These are phyloP conservation scores for Gnaphalium uliginosum DNA, from an alignment of 129 eudicot species.

Conservation along the genomic window DNA sequence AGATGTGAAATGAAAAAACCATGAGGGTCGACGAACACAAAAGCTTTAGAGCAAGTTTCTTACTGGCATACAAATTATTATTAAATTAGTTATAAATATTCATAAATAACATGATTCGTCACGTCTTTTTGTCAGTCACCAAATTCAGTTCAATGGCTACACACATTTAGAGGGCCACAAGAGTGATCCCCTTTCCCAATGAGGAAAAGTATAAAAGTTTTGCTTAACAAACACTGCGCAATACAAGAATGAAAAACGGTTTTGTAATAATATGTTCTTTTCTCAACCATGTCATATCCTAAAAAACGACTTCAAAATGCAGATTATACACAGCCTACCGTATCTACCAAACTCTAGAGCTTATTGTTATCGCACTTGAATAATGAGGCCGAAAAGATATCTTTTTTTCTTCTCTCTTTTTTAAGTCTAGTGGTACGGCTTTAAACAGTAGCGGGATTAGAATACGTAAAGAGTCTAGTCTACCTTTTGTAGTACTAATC, in stretches of 20 bases:
- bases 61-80: too few relatives aligned
- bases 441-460: not conserved
- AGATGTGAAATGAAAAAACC: not conserved
- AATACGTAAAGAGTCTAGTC: not conserved
- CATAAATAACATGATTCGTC: too few relatives aligned
- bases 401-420: slow-evolving; percentile 3
- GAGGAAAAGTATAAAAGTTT: not conserved
- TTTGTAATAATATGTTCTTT: slow-evolving; percentile 23
- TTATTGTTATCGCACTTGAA: slow-evolving; percentile 26
- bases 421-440: slow-evolving; percentile 23
- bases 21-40: not conserved
- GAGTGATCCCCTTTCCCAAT: not conserved
- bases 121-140: not conserved
- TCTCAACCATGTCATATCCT: slow-evolving; percentile 9
- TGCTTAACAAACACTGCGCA: not conserved
- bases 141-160: not conserved
- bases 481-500: slow-evolving; percentile 36
- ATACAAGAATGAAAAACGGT: not conserved
- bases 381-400: slow-evolving; percentile 11
- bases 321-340: slow-evolving; percentile 30
- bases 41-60: too few relatives aligned
- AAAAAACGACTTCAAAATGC: slow-evolving; percentile 17
- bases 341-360: slow-evolving; percentile 32
- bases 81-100: too few relatives aligned
- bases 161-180: not conserved